A percentile compares a stretch with the other conserved stretches of the same genome.
Conservation (phyloP, 2,329 filamentous ascomycete genomes). For the Apiospora malaysiana region DNA sequence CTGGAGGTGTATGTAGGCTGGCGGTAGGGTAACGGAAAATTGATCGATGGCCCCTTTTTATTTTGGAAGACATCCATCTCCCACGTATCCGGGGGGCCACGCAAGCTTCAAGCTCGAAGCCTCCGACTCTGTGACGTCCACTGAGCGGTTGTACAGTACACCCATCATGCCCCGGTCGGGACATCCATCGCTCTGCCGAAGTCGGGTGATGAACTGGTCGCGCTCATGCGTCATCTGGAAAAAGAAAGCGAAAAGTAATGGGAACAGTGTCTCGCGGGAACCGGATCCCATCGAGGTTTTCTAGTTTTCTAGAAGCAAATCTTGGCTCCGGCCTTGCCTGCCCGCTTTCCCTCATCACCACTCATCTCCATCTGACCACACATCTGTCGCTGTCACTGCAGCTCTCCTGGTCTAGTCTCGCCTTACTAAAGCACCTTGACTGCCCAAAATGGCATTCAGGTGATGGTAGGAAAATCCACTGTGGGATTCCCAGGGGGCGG, state of each 20-base stretch:
- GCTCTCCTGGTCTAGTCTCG: background rate
- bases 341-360: conserved; percentile 2
- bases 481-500: conserved; percentile 5
- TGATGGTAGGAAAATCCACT: background rate
- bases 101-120: background rate
- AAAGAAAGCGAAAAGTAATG: background rate
- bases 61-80: background rate
- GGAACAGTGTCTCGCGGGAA: conserved; percentile 8
- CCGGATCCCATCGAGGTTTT: conserved; percentile 13
- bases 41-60: conserved; percentile 14
- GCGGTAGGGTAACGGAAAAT: conserved; percentile 8
- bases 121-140: background rate
- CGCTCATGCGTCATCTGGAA: background rate
- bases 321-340: conserved; percentile 15
- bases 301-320: conserved; percentile 18
- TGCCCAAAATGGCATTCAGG: conserved; percentile 12
- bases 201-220: background rate
- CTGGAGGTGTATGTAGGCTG: background rate
- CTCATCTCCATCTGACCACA: background rate
- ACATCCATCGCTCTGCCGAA: background rate
- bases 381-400: conserved; percentile 15
- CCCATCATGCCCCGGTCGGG: background rate
- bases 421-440: conserved; percentile 7
- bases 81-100: conserved; percentile 6
- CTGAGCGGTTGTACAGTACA: background rate